Evolutionary conservation across 1,139 yeast genomes (phyloP), one percentile per base, ranked within the genome.

Genomic region (Lodderomyces jiufengensis): DNA sequence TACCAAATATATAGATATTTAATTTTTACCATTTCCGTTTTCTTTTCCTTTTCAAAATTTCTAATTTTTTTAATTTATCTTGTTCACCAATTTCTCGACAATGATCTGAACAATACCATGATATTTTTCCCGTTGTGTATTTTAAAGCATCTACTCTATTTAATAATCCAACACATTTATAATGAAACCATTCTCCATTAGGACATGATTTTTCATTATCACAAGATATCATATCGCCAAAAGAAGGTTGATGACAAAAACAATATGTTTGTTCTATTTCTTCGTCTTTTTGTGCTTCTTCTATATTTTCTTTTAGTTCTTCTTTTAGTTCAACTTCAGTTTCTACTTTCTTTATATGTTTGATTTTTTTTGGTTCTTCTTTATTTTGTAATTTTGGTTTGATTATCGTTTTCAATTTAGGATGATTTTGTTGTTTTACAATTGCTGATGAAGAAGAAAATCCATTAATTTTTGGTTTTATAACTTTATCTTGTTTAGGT

Each of bases 101-200:
- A 5, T 42, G 38, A 3, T 57, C 62, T 9, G 71, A 63, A 41
- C 76, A 70, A 41, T 51, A 70, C 76, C 76, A 70, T 41, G 58
- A 60, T 20, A 53, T 48, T 34, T 59, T 59, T 2, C 70, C 70
- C 4, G 63, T 55, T 12, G 68, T 50, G 38, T 50, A 66, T 44
- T 63, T 62, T 34, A 62, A 44, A 2, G 71, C 73, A 20, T 65
- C 71, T 1, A 64, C 73, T 33, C 66, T 45, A 38, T 60, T 66
- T 25, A 61, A 49, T 26, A 69, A 51, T 3, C 73, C 73, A 23
- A 70, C 75, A 46, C 76, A 70, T 42, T 68, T 69, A 48, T 68
- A 70, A 42, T 70, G 76, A 37, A 70, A 70, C 76, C 76, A 70
- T 35, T 67, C 75, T 3, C 76, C 76, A 42, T 69, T 68, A 13